Base-by-base conservation (phyloP, 306 rosid genomes). In the Chamaecrista fasciculata region DNA sequence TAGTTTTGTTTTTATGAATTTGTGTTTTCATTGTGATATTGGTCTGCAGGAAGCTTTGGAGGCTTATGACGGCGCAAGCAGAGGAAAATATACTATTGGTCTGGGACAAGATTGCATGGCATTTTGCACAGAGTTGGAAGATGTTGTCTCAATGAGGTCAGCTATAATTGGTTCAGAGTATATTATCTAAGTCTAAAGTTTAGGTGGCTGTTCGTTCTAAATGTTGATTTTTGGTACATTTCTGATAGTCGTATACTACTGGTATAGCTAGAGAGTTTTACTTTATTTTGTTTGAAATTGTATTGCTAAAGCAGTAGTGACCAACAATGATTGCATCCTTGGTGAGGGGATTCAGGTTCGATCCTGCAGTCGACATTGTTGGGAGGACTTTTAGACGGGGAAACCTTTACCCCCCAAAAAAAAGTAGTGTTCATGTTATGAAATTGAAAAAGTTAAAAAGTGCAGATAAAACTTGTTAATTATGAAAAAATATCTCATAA, bases 31-130 rank as follows among this genome's bases (percentile, higher is more conserved):
- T 61, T 44, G 11, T n/a, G 39, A 44, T 55, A 31, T 69, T 51
- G 24, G 15, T 79, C 6, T 48, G 59, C 67, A 89, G 97, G 91
- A 80, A 66, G 90, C 86, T 61, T 79, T 91, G 88, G 96, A 91
- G 83, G 83, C 77, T 60, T 91, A 91, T 67, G 97, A 91, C 85
- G 96, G 96, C n/a, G 96, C 53, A 4, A 85, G 90, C 78, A 85
- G 84, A 67, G 97, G 97, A 80, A 91, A 91, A 62, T 89, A 89
- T 75, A 86, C 97, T 8, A 85, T 89, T 65, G 97, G 96, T 26
- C 94, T 91, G 12, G 97, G 97, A 47, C 96, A 89, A 72, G 96
- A 91, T 81, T 85, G 94, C 81, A 83, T 91, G 96, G 78, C 91
- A 8, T 89, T 91, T 71, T 91, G 96, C 58, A 71, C 90, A 8